Base-by-base conservation (phyloP, 352 stramenopile species). In the Pythium myriotylum region DNA sequence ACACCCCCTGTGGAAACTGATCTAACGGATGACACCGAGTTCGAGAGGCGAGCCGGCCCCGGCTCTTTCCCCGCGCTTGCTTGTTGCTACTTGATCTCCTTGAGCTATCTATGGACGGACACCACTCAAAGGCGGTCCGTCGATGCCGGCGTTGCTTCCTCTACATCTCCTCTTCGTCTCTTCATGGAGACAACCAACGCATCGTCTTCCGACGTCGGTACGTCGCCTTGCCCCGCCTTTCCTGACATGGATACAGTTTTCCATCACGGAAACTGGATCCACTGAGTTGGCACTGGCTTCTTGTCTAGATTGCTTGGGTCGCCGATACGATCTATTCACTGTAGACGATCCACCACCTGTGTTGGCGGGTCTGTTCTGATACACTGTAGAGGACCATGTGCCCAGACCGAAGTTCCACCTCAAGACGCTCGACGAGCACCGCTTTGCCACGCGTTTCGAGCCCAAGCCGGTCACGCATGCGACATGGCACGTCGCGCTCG, bases 371-470 rank as follows among this genome's bases (percentile, higher is more conserved):
- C 48, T 3, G n/a, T 20, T 55, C 48, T 24, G 37, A 43, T n/a
- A 35, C 29, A 5, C 27, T n/a, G 24, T 35, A 32, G 16, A 29
- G n/a, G 6, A 45, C 35, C 29, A 35, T 3, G n/a, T 46, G n/a
- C 10, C 17, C 4, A 53, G 29, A 14, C 20, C 40, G 0, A 53
- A 57, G 37, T 67, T 85, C 23, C 66, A 54, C 24, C 68, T 89
- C 22, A 74, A 84, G 43, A 86, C 77, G 4, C 54, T 88, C 4
- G 77, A 81, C 40, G 80, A 89, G 27, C 74, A 88, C 67, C 76
- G 72, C 6, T 77, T 72, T 22, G 66, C 69, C 8, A 84, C 73
- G 12, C 77, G 80, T 2, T 87, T 86, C 47, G 65, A 85, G 42
- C 17, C 70, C 14, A 87, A 85, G 14, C 54, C 50, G 0, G 76